Evolutionary conservation across 2,329 filamentous ascomycete species (phyloP).

Genomic region (Periconia macrospinosa): DNA sequence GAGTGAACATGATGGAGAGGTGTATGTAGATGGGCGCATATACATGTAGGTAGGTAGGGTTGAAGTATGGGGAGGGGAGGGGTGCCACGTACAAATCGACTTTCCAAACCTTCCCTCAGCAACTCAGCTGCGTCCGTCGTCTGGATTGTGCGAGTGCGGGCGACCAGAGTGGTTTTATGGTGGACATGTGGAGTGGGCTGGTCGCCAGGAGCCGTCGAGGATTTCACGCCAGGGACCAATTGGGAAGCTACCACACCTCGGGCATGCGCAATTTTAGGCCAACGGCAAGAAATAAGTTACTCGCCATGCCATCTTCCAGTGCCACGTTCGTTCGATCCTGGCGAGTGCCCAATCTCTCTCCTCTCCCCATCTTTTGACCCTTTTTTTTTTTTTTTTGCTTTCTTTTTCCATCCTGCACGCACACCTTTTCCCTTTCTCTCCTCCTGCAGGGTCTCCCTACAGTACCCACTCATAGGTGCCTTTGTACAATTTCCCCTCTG

Average conservation of each 20-base stretch:
- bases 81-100: slow-evolving; percentile 25
- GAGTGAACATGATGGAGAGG: too few species aligned
- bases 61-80: slow-evolving; percentile 8
- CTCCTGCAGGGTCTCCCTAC: too few species aligned
- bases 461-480: background rate
- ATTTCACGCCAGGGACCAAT: background rate
- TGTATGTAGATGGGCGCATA: background rate
- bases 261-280: slow-evolving; percentile 26
- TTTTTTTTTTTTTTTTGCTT: too few species aligned
- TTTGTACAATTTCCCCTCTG: too few species aligned
- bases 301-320: too few species aligned
- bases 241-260: slow-evolving; percentile 18
- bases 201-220: background rate
- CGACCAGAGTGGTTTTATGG: slow-evolving; percentile 22
- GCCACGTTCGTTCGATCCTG: too few species aligned
- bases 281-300: slow-evolving; percentile 19
- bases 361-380: too few species aligned
- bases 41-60: background rate
- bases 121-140: slow-evolving; percentile 43
- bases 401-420: too few species aligned
- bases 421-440: too few species aligned
- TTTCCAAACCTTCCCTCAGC: slow-evolving; percentile 46
- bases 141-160: slow-evolving; percentile 15
- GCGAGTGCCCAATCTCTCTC: too few species aligned
- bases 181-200: slow-evolving; percentile 14